phyloP scores from a whole-genome alignment of 2,329 filamentous ascomycete genomes.

The Beauveria sp. region DNA sequence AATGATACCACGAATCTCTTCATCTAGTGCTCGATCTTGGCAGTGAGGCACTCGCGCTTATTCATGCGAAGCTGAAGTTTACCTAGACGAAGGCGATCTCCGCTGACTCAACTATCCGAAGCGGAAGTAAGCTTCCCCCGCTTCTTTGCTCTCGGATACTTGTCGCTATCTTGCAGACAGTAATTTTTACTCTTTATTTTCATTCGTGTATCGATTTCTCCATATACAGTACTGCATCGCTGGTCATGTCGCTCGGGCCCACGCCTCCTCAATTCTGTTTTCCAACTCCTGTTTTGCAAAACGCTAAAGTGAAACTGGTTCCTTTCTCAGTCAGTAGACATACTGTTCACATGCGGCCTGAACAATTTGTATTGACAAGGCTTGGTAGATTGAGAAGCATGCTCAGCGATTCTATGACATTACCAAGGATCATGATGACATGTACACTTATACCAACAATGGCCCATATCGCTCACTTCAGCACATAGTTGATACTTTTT shows the following conservation, averaged over 20 bases:
- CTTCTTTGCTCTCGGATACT: neutral
- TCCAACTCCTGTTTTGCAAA: neutral
- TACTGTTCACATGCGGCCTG: too few species aligned
- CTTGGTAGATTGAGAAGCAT: neutral
- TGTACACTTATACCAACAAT: slow-evolving; percentile 1
- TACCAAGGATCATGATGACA: slow-evolving; percentile 2
- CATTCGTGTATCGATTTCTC: neutral
- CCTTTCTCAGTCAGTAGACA: neutral
- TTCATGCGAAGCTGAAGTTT: neutral
- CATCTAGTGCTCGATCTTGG: neutral
- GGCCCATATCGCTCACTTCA: neutral
- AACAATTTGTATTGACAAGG: neutral
- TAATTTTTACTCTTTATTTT: neutral
- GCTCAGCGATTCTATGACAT: slow-evolving; percentile 2
- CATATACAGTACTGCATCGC: too few species aligned
- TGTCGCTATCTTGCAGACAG: neutral
- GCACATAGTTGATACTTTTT: neutral
- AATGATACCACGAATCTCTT: neutral
- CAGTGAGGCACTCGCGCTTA: neutral
- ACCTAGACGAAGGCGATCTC: neutral
- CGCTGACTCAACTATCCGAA: neutral
- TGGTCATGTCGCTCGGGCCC: neutral
- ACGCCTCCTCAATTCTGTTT: neutral
- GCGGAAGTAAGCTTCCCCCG: neutral
- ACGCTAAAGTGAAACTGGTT: neutral